A percentile compares a stretch with the other conserved stretches of the same genome.
Evolutionary conservation across 352 stramenopile species (phyloP).

Genomic region (Phytophthora litchii): DNA sequence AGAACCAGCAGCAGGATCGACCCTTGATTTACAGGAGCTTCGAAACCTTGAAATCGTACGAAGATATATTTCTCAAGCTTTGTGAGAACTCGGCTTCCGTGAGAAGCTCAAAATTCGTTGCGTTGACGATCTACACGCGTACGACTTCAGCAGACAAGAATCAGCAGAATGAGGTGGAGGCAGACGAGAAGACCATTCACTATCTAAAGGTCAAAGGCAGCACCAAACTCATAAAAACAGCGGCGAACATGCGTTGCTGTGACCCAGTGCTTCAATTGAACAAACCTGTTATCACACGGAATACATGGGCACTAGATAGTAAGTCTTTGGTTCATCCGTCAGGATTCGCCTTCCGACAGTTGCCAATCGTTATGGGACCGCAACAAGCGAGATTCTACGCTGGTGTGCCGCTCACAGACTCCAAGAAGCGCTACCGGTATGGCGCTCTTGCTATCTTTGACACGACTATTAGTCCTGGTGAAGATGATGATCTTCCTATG

Average conservation of each 20-base stretch:
- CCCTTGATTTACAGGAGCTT: constrained; percentile 38
- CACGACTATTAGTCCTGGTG: constrained; percentile 33
- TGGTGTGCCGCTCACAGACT: constrained; percentile 61
- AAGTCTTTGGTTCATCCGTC: constrained; percentile 31
- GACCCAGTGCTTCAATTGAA: constrained; percentile 61
- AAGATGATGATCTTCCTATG: constrained; percentile 49
- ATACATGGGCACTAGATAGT: constrained; percentile 38
- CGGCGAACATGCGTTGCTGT: constrained; percentile 69
- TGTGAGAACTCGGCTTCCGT: constrained; percentile 53
- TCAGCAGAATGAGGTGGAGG: constrained; percentile 23
- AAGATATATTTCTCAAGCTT: constrained; percentile 63
- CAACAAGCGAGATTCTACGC: constrained; percentile 80
- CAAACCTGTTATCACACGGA: constrained; percentile 51
- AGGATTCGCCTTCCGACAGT: constrained; percentile 55
- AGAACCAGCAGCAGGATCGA: constrained; percentile 16
- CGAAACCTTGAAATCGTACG: constrained; percentile 42
- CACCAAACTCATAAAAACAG: constrained; percentile 61
- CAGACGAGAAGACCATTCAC: constrained; percentile 20
- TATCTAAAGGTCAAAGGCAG: constrained; percentile 58
- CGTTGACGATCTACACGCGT: constrained; percentile 56
- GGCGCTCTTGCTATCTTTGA: constrained; percentile 78
- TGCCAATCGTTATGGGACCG: constrained; percentile 71
- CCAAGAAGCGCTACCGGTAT: constrained; percentile 45
- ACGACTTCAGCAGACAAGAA: constrained; percentile 10
- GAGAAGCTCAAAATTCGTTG: constrained; percentile 58